Percentiles rank a stretch among this genome's conserved stretches.
These are phyloP conservation scores for Miamiensis avidus DNA, from an alignment of 169 alveolate species.

Conservation along the genomic window DNA sequence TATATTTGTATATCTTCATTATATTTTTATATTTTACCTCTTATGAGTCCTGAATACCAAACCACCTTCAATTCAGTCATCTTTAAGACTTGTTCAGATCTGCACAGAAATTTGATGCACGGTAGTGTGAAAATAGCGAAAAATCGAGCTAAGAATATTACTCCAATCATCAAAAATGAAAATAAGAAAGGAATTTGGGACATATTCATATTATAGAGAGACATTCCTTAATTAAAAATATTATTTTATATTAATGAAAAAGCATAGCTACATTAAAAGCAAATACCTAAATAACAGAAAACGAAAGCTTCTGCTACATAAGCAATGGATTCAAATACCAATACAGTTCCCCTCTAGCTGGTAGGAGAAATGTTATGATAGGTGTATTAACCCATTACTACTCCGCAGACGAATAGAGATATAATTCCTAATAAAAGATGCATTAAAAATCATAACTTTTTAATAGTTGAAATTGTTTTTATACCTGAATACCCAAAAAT, in stretches of 20 bases:
- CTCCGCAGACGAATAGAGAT: conserved; percentile 60
- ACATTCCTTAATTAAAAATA: too few relatives aligned
- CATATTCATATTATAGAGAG: conserved; percentile 38
- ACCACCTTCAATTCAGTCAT: conserved; percentile 8
- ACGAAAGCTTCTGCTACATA: conserved; percentile 67
- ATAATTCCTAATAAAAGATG: conserved; percentile 51
- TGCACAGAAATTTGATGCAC: conserved; percentile 11
- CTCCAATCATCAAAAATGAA: conserved; percentile 30
- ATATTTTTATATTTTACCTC: conserved; percentile 15
- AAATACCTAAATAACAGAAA: conserved; percentile 60
- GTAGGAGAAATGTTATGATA: conserved; percentile 52
- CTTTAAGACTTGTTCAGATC: conserved; percentile 17
- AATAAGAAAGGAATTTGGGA: conserved; percentile 34
- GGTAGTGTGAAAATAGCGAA: conserved; percentile 42
- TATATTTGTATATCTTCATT: too few relatives aligned
- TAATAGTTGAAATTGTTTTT: too few relatives aligned
- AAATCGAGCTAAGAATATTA: conserved; percentile 48
- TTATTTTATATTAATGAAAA: too few relatives aligned
- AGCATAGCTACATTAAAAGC: too few relatives aligned
- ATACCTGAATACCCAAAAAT: conserved; percentile 29
- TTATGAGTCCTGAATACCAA: conserved; percentile 38
- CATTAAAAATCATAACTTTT: too few relatives aligned
- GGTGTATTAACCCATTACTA: conserved; percentile 61
- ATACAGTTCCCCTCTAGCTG: conserved; percentile 54
- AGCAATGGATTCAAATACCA: conserved; percentile 55